Conservation (phyloP, 2,329 filamentous ascomycete genomes). For the Colletotrichum orchidophilum region DNA sequence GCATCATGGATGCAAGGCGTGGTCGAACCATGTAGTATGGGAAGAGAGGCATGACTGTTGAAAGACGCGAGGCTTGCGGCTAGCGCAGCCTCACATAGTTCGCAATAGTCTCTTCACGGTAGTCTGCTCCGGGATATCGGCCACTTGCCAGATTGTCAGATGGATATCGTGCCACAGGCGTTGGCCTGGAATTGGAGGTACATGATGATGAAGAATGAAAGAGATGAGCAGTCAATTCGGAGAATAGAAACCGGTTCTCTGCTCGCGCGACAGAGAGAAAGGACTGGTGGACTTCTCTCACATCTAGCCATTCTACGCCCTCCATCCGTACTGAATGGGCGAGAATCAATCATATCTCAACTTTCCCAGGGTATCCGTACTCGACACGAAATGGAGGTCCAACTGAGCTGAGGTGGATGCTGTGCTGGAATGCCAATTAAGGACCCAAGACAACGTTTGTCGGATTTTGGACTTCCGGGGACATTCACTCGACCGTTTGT, state of each 20-base stretch:
- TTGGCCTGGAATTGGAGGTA: neutral
- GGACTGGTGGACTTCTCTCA: neutral
- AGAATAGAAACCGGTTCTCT: neutral
- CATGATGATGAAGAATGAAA: neutral
- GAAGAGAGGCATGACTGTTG: neutral
- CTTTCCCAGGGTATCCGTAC: neutral
- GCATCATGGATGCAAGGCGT: neutral
- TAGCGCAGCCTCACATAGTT: neutral
- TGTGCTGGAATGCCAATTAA: neutral
- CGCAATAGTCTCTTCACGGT: neutral
- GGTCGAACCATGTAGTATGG: neutral
- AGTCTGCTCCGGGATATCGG: neutral
- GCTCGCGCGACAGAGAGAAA: neutral
- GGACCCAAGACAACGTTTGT: slow-evolving; percentile 14
- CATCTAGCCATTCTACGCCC: neutral
- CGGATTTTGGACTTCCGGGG: neutral
- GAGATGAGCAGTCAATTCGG: neutral
- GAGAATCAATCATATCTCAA: neutral
- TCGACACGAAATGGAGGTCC: neutral
- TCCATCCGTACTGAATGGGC: neutral
- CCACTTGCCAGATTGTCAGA: neutral
- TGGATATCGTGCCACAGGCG: neutral
- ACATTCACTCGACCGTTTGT: neutral
- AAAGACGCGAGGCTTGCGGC: neutral
- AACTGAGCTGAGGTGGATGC: neutral